Conservation (phyloP, 371 early-diverging fungal species). For the Apophysomyces sp. region DNA sequence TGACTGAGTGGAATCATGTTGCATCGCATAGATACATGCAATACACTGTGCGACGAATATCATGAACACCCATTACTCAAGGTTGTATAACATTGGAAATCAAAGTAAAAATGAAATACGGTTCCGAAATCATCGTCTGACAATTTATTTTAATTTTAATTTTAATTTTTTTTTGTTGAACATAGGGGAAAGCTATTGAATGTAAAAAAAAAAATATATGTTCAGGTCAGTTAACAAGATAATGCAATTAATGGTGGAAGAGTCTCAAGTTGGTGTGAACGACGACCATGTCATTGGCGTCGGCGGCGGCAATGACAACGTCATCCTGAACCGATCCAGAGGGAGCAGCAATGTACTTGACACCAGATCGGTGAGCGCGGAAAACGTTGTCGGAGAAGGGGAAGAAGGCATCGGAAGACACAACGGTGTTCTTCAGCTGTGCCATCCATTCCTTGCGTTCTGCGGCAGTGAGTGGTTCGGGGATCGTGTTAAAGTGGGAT, state of each 20-base stretch:
- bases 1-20: no score
- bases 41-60: no score
- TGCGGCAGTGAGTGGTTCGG: slow-evolving; percentile 74
- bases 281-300: slow-evolving; percentile 80
- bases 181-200: no score
- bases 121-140: no score
- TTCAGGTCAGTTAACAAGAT: background rate
- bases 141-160: no score
- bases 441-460: slow-evolving; percentile 82
- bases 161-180: no score
- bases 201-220: background rate
- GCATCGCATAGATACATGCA: no score
- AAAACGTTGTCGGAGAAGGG: slow-evolving; percentile 97
- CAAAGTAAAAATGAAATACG: no score
- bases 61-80: no score
- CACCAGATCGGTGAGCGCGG: slow-evolving; percentile 87
- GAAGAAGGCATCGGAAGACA: slow-evolving; percentile 98
- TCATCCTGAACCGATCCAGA: slow-evolving; percentile 90
- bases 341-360: slow-evolving; percentile 87
- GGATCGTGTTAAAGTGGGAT: slow-evolving; percentile 76
- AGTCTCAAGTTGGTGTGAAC: slow-evolving; percentile 85
- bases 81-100: no score
- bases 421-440: slow-evolving; percentile 70
- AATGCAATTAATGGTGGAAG: slow-evolving; percentile 86
- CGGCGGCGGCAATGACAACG: slow-evolving; percentile 81